Evolutionary conservation across 768 basidiomycete genomes (phyloP).

Genomic region (Pleurotus ostreatus): DNA sequence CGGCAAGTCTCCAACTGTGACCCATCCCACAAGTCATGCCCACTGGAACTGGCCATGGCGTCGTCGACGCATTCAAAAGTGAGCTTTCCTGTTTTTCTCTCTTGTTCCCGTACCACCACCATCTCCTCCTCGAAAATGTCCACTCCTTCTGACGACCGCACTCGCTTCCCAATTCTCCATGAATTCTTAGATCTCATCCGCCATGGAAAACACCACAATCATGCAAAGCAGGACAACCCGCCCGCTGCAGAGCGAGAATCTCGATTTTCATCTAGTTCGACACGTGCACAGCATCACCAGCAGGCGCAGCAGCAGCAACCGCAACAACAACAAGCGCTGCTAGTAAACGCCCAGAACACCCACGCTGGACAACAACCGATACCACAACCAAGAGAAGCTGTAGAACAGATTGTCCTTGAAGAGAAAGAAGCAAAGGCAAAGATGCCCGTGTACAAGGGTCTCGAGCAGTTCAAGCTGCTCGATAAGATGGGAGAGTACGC

Average conservation of each 20-base stretch:
- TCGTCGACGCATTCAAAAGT: constrained; percentile 92
- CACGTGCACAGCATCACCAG: constrained; percentile 26
- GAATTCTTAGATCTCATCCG: constrained; percentile 65
- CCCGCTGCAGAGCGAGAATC: constrained; percentile 11
- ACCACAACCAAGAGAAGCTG: constrained; percentile 35
- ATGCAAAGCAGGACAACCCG: constrained; percentile 29
- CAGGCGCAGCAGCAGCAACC: constrained; percentile 18
- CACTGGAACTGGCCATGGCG: constrained; percentile 37
- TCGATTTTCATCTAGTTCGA: constrained; percentile 8
- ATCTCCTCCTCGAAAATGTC: constrained; percentile 13
- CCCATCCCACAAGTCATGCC: constrained; percentile 42
- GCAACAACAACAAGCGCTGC: constrained; percentile 19
- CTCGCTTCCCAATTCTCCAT: constrained; percentile 13
- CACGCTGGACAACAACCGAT: constrained; percentile 13
- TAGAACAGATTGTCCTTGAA: constrained; percentile 71
- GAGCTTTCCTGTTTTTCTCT: constrained; percentile 17
- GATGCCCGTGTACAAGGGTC: constrained; percentile 84
- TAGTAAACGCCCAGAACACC: constrained; percentile 8
- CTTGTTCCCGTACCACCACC: not conserved
- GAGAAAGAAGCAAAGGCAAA: constrained; percentile 68
- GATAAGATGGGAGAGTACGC: constrained; percentile 95
- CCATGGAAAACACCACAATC: constrained; percentile 69
- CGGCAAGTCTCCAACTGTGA: constrained; percentile 6
- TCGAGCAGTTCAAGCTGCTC: constrained; percentile 72
- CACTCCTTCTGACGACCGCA: constrained; percentile 10